Base-by-base conservation (phyloP, 2,329 filamentous ascomycete species). In the Monilinia aucupariae region DNA sequence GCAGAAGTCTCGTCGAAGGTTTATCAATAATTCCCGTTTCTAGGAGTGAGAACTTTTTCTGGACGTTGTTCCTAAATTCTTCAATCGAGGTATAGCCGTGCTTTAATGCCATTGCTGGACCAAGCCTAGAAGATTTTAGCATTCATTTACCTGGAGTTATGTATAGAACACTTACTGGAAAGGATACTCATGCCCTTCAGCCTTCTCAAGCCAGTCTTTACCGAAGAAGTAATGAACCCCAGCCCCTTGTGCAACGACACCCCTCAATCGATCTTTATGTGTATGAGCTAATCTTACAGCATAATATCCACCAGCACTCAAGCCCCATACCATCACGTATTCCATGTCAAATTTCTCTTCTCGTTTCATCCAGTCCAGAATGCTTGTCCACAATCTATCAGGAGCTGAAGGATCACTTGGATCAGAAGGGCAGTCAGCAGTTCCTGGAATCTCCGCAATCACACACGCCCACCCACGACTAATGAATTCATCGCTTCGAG, bases 271-370 rank as follows among this genome's bases (percentile, higher is more conserved):
- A 0, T 77, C 71, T 22, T 76, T 75, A 72, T 89, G 87, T n/a
- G 85, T 89, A 73, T 88, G 85, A 51, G 86, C 86, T n/a, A 84
- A 79, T 22, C 86, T 81, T 45, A 86, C 78, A 25, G 86, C 86
- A 74, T 89, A 88, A 77, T 88, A 89, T 0, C 86, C 86, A 37
- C 87, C 87, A 0, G 82, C 79, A 66, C 82, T 86, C 41, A 89
- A 75, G 0, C 86, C 87, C 86, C 86, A 89, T 53, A 80, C 82
- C 65, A 85, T 74, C 9, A 90, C 75, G 41, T 78, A 79, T 1
- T 70, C 68, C 78, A 82, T 82, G 71, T 89, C 81, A 68, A 88
- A 84, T 37, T 76, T 71, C 1, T 76, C 74, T 56, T 82, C 75
- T 3, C 71, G 63, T 2, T 71, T 75, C 78, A 87, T 81, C 81